Conservation (phyloP, 1,139 yeast species). For the Pichia sp. region DNA sequence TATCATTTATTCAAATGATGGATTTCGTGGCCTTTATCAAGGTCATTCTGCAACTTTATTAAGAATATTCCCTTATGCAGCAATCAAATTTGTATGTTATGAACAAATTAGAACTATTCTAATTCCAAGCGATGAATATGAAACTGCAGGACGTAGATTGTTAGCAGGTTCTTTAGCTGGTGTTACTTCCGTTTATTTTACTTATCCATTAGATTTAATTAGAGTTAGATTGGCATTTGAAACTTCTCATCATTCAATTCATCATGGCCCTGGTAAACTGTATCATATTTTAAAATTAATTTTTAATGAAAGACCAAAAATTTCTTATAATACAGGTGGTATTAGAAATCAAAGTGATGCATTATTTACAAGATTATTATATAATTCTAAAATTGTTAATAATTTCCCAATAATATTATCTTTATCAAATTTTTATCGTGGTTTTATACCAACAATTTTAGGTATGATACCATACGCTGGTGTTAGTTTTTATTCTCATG, state of each 20-base stretch:
- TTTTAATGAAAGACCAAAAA: conserved; percentile 53
- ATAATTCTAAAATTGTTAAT: conserved; percentile 20
- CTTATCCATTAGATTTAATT: conserved; percentile 87
- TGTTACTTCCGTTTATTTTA: conserved; percentile 75
- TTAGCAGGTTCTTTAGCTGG: conserved; percentile 90
- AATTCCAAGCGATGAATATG: conserved; percentile 69
- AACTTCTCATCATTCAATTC: conserved; percentile 41
- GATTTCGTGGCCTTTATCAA: conserved; percentile 78
- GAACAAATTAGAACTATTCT: conserved; percentile 81
- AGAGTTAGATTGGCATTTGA: conserved; percentile 91
- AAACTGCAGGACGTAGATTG: conserved; percentile 74
- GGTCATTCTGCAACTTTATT: conserved; percentile 93
- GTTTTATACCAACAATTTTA: conserved; percentile 86
- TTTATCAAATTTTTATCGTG: conserved; percentile 77
- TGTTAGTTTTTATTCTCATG: conserved; percentile 92
- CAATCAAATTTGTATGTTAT: conserved; percentile 94
- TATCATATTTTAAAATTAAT: conserved; percentile 48
- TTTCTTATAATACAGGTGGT: conserved; percentile 26
- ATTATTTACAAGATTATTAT: conserved; percentile 36
- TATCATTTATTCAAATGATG: conserved; percentile 63
- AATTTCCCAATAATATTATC: conserved; percentile 35
- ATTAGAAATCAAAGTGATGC: conserved; percentile 21
- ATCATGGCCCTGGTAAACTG: conserved; percentile 45
- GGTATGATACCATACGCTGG: conserved; percentile 99
- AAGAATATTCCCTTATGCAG: conserved; percentile 94